phyloP scores from a whole-genome alignment of 2,329 filamentous ascomycete species.

The Neonectria coccinea region DNA sequence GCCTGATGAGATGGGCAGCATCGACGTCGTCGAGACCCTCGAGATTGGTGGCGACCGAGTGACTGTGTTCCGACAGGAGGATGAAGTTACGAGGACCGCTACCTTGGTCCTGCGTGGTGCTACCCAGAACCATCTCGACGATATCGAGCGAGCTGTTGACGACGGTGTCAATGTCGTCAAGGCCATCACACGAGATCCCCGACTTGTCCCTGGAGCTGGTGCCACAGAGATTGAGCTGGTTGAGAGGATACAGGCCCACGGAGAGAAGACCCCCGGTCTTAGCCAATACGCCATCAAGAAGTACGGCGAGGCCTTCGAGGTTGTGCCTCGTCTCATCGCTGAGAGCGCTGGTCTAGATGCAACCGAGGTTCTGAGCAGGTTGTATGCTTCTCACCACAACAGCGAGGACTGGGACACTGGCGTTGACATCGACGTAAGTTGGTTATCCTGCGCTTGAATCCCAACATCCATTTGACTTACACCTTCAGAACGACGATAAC shows the following conservation, averaged over 20 bases:
- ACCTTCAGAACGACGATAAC: constrained; percentile 76
- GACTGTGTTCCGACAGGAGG: constrained; percentile 97
- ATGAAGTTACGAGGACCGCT: constrained; percentile 90
- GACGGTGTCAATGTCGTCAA: constrained; percentile 99
- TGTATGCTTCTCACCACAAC: constrained; percentile 94
- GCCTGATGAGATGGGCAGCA: constrained; percentile 98
- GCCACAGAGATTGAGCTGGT: constrained; percentile 95
- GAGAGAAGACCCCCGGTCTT: constrained; percentile 91
- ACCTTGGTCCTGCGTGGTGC: constrained; percentile 95
- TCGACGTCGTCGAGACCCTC: constrained; percentile 95
- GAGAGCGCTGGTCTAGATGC: constrained; percentile 96
- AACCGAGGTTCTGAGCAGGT: constrained; percentile 91
- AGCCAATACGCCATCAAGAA: constrained; percentile 98
- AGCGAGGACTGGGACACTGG: constrained; percentile 90
- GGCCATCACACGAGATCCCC: constrained; percentile 92
- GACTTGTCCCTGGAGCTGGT: constrained; percentile 92
- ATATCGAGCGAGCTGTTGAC: constrained; percentile 95
- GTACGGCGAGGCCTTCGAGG: constrained; percentile 97
- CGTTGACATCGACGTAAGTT: constrained; percentile 84
- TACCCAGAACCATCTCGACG: constrained; percentile 97
- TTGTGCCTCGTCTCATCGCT: constrained; percentile 91
- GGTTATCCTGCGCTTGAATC: not conserved
- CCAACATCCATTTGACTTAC: constrained; percentile 42
- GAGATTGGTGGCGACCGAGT: constrained; percentile 98
- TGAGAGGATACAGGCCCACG: constrained; percentile 89